Evolutionary conservation across 2,329 filamentous ascomycete species (phyloP).

Genomic region (Hymenoscyphus albidus): DNA sequence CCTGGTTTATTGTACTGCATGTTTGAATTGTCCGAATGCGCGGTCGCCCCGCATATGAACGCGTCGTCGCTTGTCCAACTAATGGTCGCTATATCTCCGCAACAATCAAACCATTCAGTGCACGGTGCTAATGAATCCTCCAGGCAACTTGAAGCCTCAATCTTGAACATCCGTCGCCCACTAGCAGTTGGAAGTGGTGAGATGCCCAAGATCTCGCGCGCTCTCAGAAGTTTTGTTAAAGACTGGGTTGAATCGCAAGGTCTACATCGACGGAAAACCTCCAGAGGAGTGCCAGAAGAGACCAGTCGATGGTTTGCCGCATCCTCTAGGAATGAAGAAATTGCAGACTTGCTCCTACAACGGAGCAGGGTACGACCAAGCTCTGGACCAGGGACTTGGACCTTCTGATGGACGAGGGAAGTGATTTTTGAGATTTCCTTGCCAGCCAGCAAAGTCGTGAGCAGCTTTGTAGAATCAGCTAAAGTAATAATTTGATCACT

Average conservation of each 20-base stretch:
- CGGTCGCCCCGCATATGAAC: slow-evolving; percentile 59
- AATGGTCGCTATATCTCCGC: slow-evolving; percentile 57
- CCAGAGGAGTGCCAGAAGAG: not conserved
- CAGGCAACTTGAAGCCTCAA: slow-evolving; percentile 20
- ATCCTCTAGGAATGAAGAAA: slow-evolving; percentile 23
- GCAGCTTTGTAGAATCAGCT: not conserved
- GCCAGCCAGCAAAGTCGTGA: slow-evolving; percentile 10
- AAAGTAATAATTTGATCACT: not conserved
- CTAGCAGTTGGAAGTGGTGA: slow-evolving; percentile 15
- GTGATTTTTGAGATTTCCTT: slow-evolving; percentile 2
- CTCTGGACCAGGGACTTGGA: slow-evolving; percentile 19
- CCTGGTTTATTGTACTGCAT: slow-evolving; percentile 65
- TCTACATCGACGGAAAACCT: not conserved
- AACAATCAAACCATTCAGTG: slow-evolving; percentile 57
- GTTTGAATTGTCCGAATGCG: slow-evolving; percentile 59
- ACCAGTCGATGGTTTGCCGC: slow-evolving; percentile 9
- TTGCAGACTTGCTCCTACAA: slow-evolving; percentile 44
- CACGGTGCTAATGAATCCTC: slow-evolving; percentile 51
- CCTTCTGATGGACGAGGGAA: slow-evolving; percentile 6
- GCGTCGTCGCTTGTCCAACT: slow-evolving; percentile 51
- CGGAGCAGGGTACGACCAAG: slow-evolving; percentile 51
- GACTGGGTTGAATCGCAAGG: not conserved
- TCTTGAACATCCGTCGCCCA: slow-evolving; percentile 24
- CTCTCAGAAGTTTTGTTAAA: slow-evolving; percentile 21
- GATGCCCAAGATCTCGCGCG: slow-evolving; percentile 29